phyloP scores from a whole-genome alignment of 106 monocot species.

The Dioscorea dumetorum region DNA sequence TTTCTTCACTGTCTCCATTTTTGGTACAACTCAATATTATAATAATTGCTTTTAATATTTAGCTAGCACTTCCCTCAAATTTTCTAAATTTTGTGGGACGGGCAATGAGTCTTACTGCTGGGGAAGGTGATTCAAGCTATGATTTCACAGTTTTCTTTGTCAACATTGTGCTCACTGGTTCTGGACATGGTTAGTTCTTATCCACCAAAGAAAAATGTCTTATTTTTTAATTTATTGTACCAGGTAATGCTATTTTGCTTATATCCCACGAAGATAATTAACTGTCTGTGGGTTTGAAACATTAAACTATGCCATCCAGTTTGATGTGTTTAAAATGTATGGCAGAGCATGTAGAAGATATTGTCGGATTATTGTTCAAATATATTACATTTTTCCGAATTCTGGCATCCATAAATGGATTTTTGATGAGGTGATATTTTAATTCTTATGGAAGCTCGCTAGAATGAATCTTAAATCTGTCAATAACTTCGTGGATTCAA shows the following conservation, averaged over 20 bases:
- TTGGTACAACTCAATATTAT: neutral
- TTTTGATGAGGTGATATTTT: constrained; percentile 75
- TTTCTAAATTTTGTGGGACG: constrained; percentile 50
- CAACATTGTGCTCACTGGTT: constrained; percentile 75
- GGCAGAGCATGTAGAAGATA: constrained; percentile 82
- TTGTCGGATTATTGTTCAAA: constrained; percentile 84
- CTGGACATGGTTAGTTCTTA: no score
- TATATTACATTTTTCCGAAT: constrained; percentile 60
- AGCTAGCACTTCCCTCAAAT: neutral
- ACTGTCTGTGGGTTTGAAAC: neutral
- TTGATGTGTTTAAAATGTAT: constrained; percentile 2
- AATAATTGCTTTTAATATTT: neutral
- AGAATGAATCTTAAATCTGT: no score
- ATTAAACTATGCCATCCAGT: neutral
- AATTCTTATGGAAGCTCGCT: no score
- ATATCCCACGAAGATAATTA: neutral
- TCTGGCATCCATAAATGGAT: constrained; percentile 73
- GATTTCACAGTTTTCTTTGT: constrained; percentile 89
- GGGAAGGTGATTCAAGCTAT: constrained; percentile 62
- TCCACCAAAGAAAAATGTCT: neutral
- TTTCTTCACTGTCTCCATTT: no score
- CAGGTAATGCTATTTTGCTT: neutral
- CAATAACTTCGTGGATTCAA: no score
- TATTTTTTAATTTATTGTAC: neutral
- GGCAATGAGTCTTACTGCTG: constrained; percentile 80